Conservation (phyloP, 2,329 filamentous ascomycete genomes). For the Clonostachys rhizophaga region DNA sequence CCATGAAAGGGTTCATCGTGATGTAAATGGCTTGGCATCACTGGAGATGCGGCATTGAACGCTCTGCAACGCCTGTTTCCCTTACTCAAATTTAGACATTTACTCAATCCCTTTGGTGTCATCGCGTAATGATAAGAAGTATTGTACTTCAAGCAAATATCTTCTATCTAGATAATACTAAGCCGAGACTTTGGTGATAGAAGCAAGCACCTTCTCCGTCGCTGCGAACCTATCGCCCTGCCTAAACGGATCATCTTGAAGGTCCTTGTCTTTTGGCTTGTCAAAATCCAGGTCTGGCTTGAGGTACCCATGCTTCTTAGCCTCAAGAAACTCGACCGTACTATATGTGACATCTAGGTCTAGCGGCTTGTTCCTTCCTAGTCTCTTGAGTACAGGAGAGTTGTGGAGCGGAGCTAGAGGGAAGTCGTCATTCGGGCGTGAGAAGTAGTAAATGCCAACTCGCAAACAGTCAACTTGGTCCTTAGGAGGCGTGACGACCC, state of each 20-base stretch:
- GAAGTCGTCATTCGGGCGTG: slow-evolving; percentile 26
- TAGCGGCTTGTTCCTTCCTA: slow-evolving; percentile 17
- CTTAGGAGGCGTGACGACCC: slow-evolving; percentile 18
- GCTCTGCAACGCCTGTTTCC: too few relatives aligned
- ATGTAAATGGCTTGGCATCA: too few relatives aligned
- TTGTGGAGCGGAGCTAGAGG: slow-evolving; percentile 25
- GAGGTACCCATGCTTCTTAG: slow-evolving; percentile 20
- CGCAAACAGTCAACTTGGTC: slow-evolving; percentile 27
- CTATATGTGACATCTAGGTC: slow-evolving; percentile 15
- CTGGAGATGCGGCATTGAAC: too few relatives aligned
- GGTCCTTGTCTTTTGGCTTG: slow-evolving; percentile 3
- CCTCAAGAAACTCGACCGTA: slow-evolving; percentile 18
- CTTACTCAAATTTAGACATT: too few relatives aligned
- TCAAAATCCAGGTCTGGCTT: slow-evolving; percentile 19
- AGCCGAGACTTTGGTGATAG: too few relatives aligned
- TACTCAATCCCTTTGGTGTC: too few relatives aligned
- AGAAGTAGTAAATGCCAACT: slow-evolving; percentile 32
- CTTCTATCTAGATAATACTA: too few relatives aligned
- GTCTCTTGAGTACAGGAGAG: slow-evolving; percentile 21
- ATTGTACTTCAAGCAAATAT: too few relatives aligned
- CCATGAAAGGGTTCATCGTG: too few relatives aligned
- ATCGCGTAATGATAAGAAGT: too few relatives aligned
- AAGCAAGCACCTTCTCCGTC: neutral
- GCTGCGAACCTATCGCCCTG: neutral
- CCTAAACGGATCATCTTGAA: neutral